phyloP scores from a whole-genome alignment of 192 early-diverging fungal genomes.

The Gamsiella multidivaricata region DNA sequence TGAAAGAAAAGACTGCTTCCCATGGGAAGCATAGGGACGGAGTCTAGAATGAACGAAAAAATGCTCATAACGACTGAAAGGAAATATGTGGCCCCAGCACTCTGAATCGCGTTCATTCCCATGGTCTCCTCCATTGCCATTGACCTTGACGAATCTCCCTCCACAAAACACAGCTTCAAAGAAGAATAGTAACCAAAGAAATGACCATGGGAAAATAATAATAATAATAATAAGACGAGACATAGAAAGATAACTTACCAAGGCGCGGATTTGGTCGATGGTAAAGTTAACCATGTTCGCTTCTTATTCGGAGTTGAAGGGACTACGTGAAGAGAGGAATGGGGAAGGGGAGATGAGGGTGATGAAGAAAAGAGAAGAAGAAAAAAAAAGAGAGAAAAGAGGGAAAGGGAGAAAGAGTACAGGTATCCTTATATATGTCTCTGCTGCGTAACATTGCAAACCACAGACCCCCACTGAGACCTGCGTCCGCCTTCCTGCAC shows the following conservation, averaged over 20 bases:
- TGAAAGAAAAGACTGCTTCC: constrained; percentile 6
- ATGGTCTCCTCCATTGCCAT: not conserved
- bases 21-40: constrained; percentile 2
- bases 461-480: not conserved
- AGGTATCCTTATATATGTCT: constrained; percentile 18
- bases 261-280: constrained; percentile 56
- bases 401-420: not conserved
- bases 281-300: constrained; percentile 58
- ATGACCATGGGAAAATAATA: no score
- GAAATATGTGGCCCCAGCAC: constrained; percentile 24
- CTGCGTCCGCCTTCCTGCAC: not conserved
- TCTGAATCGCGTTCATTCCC: not conserved
- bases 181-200: not conserved
- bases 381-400: constrained; percentile 23
- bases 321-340: constrained; percentile 23
- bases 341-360: constrained; percentile 20
- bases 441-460: constrained; percentile 22
- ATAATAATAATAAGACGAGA: not conserved
- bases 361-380: constrained; percentile 18
- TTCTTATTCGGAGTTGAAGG: constrained; percentile 23
- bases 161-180: not conserved
- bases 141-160: not conserved
- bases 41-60: constrained; percentile 22
- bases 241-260: constrained; percentile 41
- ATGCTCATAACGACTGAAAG: not conserved